Percentiles rank a stretch among this genome's conserved stretches.
phyloP scores from a whole-genome alignment of 148 eudicot genomes.

The Heliosperma pusillum region DNA sequence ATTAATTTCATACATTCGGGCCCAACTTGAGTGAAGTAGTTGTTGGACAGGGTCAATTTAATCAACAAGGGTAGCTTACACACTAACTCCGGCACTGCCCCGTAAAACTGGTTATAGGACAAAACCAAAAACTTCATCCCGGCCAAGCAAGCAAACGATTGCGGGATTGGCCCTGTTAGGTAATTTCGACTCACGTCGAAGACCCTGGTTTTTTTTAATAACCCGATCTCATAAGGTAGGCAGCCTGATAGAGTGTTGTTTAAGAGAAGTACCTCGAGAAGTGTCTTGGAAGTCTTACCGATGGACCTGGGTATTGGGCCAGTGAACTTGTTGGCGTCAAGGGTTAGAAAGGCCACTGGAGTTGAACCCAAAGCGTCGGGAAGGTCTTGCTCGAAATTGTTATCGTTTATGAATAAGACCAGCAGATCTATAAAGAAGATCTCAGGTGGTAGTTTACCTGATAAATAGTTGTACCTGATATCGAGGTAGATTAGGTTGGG shows the following conservation, averaged over 20 bases:
- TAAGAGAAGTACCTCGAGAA: constrained; percentile 36
- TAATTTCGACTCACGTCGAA: constrained; percentile 38
- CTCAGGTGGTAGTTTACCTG: constrained; percentile 37
- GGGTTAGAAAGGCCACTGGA: constrained; percentile 32
- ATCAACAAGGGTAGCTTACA: constrained; percentile 29
- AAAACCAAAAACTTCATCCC: constrained; percentile 28
- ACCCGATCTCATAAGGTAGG: constrained; percentile 46
- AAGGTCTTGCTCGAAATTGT: constrained; percentile 26
- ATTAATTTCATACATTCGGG: constrained; percentile 43
- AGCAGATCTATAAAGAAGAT: constrained; percentile 29
- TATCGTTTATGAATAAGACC: constrained; percentile 49
- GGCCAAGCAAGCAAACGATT: constrained; percentile 39
- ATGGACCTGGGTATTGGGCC: constrained; percentile 44
- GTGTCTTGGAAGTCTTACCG: constrained; percentile 16
- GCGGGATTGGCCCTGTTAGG: constrained; percentile 48
- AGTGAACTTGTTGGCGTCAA: constrained; percentile 39
- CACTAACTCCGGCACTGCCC: constrained; percentile 38
- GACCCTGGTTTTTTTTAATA: constrained; percentile 26
- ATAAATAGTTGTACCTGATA: constrained; percentile 35
- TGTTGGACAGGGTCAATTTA: constrained; percentile 28
- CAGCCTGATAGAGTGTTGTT: constrained; percentile 42
- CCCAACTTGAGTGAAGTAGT: constrained; percentile 52
- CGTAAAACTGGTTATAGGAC: constrained; percentile 30
- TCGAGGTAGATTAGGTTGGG: constrained; percentile 35
- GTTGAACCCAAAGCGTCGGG: constrained; percentile 34